A percentile compares a stretch with the other conserved stretches of the same genome.
These are phyloP conservation scores for Eutrema heterophyllum DNA, from an alignment of 345 rosid genomes.

Conservation along the genomic window DNA sequence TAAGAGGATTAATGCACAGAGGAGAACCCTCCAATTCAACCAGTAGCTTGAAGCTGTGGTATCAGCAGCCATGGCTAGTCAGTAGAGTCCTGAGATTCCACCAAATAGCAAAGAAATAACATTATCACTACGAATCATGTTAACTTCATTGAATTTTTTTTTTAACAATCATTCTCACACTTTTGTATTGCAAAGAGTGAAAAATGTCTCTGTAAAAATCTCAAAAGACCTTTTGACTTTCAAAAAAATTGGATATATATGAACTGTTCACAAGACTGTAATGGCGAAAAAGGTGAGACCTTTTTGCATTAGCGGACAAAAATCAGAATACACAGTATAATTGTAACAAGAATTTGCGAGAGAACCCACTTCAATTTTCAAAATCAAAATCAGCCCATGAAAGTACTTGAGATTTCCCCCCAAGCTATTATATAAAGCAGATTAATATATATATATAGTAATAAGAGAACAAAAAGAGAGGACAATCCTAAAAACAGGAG, in stretches of 20 bases:
- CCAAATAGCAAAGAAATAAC: neutral
- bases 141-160: neutral
- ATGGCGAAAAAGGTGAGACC: conserved; percentile 8
- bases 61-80: conserved; percentile 50
- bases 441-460: neutral
- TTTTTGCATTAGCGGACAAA: neutral
- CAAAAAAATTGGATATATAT: neutral
- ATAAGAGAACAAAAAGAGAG: neutral
- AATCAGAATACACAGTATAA: neutral
- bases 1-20: conserved; percentile 61
- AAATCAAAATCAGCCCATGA: neutral
- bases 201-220: neutral
- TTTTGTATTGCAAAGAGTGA: neutral
- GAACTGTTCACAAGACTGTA: neutral
- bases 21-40: conserved; percentile 87
- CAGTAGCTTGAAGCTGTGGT: conserved; percentile 69
- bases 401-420: neutral
- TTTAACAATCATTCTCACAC: neutral
- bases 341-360: conserved; percentile 1
- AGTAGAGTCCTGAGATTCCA: conserved; percentile 13
- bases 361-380: neutral
- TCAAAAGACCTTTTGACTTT: neutral
- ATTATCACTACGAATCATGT: neutral
- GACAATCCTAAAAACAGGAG: neutral
- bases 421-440: neutral